A percentile compares a stretch with the other conserved stretches of the same genome.
phyloP scores from a whole-genome alignment of 371 early-diverging fungal genomes.

The Mortierella sp. region DNA sequence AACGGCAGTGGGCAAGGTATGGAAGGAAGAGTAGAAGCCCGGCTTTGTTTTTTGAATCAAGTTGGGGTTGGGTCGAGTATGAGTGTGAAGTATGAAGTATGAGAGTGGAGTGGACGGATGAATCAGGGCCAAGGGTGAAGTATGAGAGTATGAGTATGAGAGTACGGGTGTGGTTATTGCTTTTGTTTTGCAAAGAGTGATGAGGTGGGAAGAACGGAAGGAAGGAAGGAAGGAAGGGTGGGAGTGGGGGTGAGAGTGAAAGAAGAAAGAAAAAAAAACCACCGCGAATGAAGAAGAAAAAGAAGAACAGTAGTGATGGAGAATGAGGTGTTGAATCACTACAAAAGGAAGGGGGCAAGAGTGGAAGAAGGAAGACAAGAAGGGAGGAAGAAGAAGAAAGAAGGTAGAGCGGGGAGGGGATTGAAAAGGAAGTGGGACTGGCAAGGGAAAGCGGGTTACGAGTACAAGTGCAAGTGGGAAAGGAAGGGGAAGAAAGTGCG shows the following conservation, averaged over 20 bases:
- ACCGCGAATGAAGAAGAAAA: too few species aligned
- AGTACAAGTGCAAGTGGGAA: neutral
- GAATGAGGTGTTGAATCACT: too few species aligned
- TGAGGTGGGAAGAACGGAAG: too few species aligned
- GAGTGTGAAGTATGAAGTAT: neutral
- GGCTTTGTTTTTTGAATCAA: neutral
- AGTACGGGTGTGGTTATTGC: too few species aligned
- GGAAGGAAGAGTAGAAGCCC: neutral
- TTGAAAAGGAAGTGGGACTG: neutral
- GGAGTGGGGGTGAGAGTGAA: neutral
- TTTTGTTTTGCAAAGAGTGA: too few species aligned
- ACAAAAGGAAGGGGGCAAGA: neutral
- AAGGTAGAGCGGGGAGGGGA: neutral
- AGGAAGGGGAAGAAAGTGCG: neutral
- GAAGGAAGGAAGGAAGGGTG: neutral
- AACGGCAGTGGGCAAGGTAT: neutral
- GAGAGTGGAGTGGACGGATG: neutral
- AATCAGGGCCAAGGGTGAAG: neutral
- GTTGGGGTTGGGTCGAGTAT: too few species aligned
- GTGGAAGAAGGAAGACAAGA: too few species aligned
- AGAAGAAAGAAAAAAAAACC: neutral
- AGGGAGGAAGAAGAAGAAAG: neutral
- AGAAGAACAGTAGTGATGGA: neutral
- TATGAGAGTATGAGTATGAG: neutral
- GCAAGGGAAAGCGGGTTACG: neutral